Evolutionary conservation across 2,329 filamentous ascomycete genomes (phyloP).

Genomic region (Epichloe festucae): DNA sequence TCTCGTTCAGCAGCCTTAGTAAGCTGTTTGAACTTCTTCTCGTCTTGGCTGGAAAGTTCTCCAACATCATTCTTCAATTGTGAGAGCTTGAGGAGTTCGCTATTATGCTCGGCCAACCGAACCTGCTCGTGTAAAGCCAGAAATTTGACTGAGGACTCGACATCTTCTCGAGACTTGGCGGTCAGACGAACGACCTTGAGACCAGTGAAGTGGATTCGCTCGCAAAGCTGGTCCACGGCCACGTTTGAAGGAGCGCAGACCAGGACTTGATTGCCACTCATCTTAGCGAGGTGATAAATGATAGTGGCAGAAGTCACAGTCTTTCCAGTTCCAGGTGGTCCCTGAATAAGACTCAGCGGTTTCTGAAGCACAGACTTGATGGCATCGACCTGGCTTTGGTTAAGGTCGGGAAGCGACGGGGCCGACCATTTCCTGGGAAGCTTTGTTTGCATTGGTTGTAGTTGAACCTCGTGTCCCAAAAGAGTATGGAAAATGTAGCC

Average conservation of each 20-base stretch:
- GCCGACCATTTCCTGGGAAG: conserved; percentile 96
- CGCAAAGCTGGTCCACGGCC: conserved; percentile 93
- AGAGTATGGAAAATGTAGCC: conserved; percentile 98
- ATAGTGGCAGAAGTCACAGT: conserved; percentile 97
- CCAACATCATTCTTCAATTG: conserved; percentile 86
- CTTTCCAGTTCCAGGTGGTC: conserved; percentile 93
- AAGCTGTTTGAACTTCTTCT: conserved; percentile 96
- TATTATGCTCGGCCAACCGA: conserved; percentile 91
- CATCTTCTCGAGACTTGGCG: conserved; percentile 97
- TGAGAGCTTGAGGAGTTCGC: conserved; percentile 81
- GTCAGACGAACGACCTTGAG: conserved; percentile 95
- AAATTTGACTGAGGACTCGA: conserved; percentile 95
- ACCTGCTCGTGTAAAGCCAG: conserved; percentile 94
- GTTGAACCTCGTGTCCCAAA: conserved; percentile 85
- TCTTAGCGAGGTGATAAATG: conserved; percentile 93
- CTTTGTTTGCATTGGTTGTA: conserved; percentile 88
- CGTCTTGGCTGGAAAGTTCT: conserved; percentile 86
- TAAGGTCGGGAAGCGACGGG: conserved; percentile 85
- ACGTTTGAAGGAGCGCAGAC: conserved; percentile 98
- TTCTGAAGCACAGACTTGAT: conserved; percentile 92
- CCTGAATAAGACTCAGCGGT: conserved; percentile 89
- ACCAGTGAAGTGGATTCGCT: conserved; percentile 87
- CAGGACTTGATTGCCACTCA: conserved; percentile 86
- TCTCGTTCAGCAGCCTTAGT: conserved; percentile 90
- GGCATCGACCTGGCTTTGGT: conserved; percentile 88